A percentile compares a stretch with the other conserved stretches of the same genome.
Conservation (phyloP, 352 stramenopile genomes). For the Globisporangium iwayamae region DNA sequence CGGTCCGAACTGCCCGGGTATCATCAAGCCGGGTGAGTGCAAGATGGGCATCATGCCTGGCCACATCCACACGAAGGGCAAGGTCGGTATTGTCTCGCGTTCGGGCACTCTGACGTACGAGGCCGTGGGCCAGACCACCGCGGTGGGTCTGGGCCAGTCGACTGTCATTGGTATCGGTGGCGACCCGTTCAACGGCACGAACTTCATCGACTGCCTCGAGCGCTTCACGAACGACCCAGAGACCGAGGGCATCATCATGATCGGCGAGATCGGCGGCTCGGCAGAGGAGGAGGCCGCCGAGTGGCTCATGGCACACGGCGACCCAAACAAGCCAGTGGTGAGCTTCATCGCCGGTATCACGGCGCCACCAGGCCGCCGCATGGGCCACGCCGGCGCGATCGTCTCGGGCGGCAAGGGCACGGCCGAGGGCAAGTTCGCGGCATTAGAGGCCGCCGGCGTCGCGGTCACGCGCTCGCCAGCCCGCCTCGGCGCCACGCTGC, state of each 20-base stretch:
- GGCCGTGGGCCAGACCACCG: conserved; percentile 97
- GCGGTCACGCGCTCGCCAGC: conserved; percentile 96
- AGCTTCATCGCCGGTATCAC: conserved; percentile 99
- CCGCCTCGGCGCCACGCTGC: conserved; percentile 95
- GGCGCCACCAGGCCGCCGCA: conserved; percentile 96
- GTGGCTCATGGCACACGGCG: conserved; percentile 96
- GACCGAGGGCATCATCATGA: conserved; percentile 99
- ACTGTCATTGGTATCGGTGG: conserved; percentile 99
- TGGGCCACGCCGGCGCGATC: conserved; percentile 99
- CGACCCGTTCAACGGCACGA: conserved; percentile 99
- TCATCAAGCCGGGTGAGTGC: conserved; percentile 99
- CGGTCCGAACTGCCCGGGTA: conserved; percentile 99
- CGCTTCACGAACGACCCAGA: conserved; percentile 99
- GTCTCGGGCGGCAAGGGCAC: conserved; percentile 98
- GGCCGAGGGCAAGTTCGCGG: conserved; percentile 96
- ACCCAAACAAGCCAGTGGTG: conserved; percentile 99
- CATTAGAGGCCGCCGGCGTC: conserved; percentile 94
- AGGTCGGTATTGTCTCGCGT: conserved; percentile 98
- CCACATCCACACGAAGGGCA: conserved; percentile 98
- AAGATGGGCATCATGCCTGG: conserved; percentile 99
- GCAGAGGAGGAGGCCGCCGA: conserved; percentile 98
- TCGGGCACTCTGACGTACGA: conserved; percentile 99
- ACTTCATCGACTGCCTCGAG: conserved; percentile 99
- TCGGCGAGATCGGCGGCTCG: conserved; percentile 98
- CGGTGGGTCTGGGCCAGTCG: conserved; percentile 95